These are phyloP conservation scores for Euphorbia schlechtendalii DNA, from an alignment of 441 rosid genomes.

Conservation along the genomic window DNA sequence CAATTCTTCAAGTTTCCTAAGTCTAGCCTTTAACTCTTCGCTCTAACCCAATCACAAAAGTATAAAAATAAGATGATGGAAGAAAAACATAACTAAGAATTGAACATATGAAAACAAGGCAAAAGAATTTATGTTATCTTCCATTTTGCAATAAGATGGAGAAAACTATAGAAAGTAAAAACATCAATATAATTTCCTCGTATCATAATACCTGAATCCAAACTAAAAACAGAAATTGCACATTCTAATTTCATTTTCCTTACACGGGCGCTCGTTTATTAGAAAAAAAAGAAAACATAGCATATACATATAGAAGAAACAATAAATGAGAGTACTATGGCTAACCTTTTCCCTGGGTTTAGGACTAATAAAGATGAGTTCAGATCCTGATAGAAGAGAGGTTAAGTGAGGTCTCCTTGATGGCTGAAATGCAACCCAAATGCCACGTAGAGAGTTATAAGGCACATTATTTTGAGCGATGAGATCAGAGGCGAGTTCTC, in stretches of 20 bases:
- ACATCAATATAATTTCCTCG: neutral
- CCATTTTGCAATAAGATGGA: neutral
- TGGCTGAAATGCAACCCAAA: conserved; percentile 50
- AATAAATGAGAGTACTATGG: neutral
- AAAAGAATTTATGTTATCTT: neutral
- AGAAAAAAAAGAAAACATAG: conserved; percentile 5
- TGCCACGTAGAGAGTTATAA: conserved; percentile 52
- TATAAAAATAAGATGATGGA: too few relatives aligned
- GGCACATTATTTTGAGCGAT: conserved; percentile 30
- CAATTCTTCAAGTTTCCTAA: conserved; percentile 58
- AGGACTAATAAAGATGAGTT: conserved; percentile 55
- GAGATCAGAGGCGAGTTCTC: conserved; percentile 47
- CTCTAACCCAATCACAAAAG: conserved; percentile 33
- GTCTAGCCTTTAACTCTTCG: conserved; percentile 65
- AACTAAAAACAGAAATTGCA: neutral
- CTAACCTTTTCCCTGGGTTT: conserved; percentile 77
- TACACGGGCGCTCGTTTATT: neutral
- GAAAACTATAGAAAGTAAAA: neutral
- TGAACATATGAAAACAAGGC: neutral
- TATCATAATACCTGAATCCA: neutral
- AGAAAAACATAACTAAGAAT: neutral
- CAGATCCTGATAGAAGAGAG: conserved; percentile 48
- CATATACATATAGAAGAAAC: neutral
- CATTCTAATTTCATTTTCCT: neutral
- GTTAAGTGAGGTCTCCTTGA: conserved; percentile 43